Evolutionary conservation across 2,329 filamentous ascomycete genomes (phyloP), one percentile per base, ranked within the genome.

Genomic region (Kalaharituber pfeilii): DNA sequence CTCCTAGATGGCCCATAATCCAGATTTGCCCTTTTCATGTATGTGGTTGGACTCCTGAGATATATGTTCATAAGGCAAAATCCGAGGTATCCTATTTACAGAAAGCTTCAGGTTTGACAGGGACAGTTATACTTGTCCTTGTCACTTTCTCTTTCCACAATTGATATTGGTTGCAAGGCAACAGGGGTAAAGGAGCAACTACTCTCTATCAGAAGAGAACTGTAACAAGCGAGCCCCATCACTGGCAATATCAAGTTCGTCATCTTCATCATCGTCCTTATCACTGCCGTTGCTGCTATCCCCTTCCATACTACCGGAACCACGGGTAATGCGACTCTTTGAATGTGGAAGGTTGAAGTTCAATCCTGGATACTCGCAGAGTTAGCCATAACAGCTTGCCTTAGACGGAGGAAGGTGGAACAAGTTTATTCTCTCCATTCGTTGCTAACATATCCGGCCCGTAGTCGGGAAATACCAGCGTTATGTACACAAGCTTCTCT

Each of bases 401-500:
- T 71, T 72, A 51, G 70, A 69, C 58, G 75, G 72, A 56, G 73
- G 72, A 20, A 91, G 72, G 57, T 78, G 77, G 68, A 93, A 96
- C 11, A 86, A 70, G 68, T 87, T 94, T 63, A 89, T n/a, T 75
- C 50, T 82, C 79, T 28, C 77, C 78, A 27, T 75, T 73, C 1
- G 88, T 94, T 6, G 86, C 77, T 13, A 88, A 93, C 69, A 22
- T 76, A 79, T 33, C 86, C 87, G 62, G 84, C 79, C 24, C 71
- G 67, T 60, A 44, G 15, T 13, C 53, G 57, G 36, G 60, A 42
- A 5, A 53, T 18, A 5, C 58, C 51, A 1, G 80, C 88, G 62
- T 93, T 78, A 28, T 79, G 70, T 26, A 80, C 84, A 27, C 81
- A 85, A n/a, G 28, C 82, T 82, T 61, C 94, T 87, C 65, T 84